phyloP scores from a whole-genome alignment of 2,329 filamentous ascomycete genomes.

The Alternaria brassicae region DNA sequence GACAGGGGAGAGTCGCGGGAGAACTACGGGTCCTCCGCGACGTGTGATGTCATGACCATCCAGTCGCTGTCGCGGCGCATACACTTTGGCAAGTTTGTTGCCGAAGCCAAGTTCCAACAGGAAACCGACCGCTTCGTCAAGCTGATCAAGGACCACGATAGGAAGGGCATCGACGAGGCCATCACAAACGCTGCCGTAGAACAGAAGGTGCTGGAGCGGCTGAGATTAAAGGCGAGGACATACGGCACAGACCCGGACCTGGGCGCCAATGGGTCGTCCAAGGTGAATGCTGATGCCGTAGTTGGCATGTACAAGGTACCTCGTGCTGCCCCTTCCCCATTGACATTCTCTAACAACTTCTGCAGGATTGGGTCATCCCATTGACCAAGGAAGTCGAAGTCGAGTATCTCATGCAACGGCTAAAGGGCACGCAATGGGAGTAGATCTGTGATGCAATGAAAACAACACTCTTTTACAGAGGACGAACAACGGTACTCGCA shows the following conservation, averaged over 20 bases:
- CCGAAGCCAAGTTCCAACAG: conserved; percentile 90
- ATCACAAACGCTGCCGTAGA: conserved; percentile 93
- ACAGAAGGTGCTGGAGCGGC: conserved; percentile 84
- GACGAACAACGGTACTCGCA: neutral
- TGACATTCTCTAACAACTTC: neutral
- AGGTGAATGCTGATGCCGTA: conserved; percentile 86
- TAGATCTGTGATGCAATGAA: conserved; percentile 19
- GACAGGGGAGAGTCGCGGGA: conserved; percentile 87
- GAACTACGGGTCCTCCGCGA: conserved; percentile 93
- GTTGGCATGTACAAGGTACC: conserved; percentile 51
- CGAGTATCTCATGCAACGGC: conserved; percentile 94
- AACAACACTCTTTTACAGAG: too few relatives aligned
- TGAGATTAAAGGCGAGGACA: conserved; percentile 87
- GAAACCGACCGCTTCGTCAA: conserved; percentile 81
- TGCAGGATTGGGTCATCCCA: conserved; percentile 85
- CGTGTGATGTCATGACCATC: conserved; percentile 86
- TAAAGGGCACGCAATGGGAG: conserved; percentile 65
- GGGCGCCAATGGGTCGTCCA: conserved; percentile 64
- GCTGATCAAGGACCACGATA: conserved; percentile 82
- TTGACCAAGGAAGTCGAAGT: conserved; percentile 98
- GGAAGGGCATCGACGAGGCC: conserved; percentile 81
- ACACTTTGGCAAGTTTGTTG: conserved; percentile 98
- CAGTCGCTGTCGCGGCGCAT: conserved; percentile 90
- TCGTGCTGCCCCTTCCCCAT: neutral
- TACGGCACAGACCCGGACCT: conserved; percentile 89